Percentiles rank a stretch among this genome's conserved stretches.
Evolutionary conservation across 352 stramenopile species (phyloP).

Genomic region (Pythium coloratum): DNA sequence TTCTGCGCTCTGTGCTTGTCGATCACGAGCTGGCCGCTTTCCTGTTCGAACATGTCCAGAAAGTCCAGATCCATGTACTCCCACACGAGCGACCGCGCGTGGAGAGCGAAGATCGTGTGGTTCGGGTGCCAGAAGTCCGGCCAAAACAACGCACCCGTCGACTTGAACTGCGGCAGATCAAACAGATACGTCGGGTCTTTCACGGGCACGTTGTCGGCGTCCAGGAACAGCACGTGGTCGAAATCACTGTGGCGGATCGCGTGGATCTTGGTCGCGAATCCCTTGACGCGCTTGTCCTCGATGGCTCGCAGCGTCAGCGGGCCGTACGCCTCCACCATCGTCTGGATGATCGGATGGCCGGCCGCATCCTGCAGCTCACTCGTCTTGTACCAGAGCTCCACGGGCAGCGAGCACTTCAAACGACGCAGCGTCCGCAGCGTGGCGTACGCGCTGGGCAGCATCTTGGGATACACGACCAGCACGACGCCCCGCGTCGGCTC

Average conservation of each 20-base stretch:
- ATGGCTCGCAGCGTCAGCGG: slow-evolving; percentile 53
- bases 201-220: slow-evolving; percentile 68
- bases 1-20: slow-evolving; percentile 37
- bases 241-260: slow-evolving; percentile 66
- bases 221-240: slow-evolving; percentile 72
- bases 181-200: slow-evolving; percentile 72
- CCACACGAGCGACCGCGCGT: slow-evolving; percentile 58
- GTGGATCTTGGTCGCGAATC: slow-evolving; percentile 72
- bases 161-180: slow-evolving; percentile 38
- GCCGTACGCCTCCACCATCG: slow-evolving; percentile 36
- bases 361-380: slow-evolving; percentile 17
- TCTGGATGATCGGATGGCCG: slow-evolving; percentile 24
- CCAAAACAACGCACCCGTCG: slow-evolving; percentile 65
- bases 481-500: slow-evolving; percentile 48
- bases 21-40: slow-evolving; percentile 76
- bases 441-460: slow-evolving; percentile 68
- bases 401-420: slow-evolving; percentile 51
- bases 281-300: slow-evolving; percentile 38
- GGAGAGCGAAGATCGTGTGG: slow-evolving; percentile 74
- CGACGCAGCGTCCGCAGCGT: slow-evolving; percentile 51
- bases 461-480: slow-evolving; percentile 70
- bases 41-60: slow-evolving; percentile 81
- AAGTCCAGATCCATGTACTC: slow-evolving; percentile 59
- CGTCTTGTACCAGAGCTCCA: slow-evolving; percentile 65
- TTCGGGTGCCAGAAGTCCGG: slow-evolving; percentile 76